A percentile compares a stretch with the other conserved stretches of the same genome.
These are phyloP conservation scores for Kodamaea neixiangensis DNA, from an alignment of 805 yeast genomes.

Conservation along the genomic window DNA sequence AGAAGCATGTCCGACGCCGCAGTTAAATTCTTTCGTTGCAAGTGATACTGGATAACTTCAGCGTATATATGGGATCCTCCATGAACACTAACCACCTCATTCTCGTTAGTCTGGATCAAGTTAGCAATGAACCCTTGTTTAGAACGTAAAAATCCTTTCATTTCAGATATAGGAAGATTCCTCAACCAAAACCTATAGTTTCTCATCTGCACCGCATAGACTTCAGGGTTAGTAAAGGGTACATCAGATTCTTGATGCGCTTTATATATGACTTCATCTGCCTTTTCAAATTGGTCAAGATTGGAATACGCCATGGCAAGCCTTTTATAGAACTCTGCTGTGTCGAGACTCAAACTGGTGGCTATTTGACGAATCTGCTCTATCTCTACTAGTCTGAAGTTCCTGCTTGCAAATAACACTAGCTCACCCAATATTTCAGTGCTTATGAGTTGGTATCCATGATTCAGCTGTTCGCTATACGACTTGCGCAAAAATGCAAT, in stretches of 20 bases:
- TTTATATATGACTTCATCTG: slow-evolving; percentile 31
- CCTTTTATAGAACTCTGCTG: slow-evolving; percentile 27
- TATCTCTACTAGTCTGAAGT: slow-evolving; percentile 22
- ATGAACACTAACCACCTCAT: slow-evolving; percentile 12
- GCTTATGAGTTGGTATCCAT: slow-evolving; percentile 19
- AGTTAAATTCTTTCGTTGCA: slow-evolving; percentile 17
- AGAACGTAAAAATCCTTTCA: slow-evolving; percentile 11
- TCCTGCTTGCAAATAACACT: slow-evolving; percentile 22
- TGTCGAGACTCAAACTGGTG: slow-evolving; percentile 17
- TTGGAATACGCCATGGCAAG: slow-evolving; percentile 31
- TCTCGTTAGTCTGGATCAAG: slow-evolving; percentile 14
- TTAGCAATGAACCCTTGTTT: slow-evolving; percentile 16
- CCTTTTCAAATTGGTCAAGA: slow-evolving; percentile 32
- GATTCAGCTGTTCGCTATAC: slow-evolving; percentile 17
- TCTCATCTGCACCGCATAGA: slow-evolving; percentile 30
- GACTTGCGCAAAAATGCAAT: slow-evolving; percentile 28
- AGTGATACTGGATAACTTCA: slow-evolving; percentile 29
- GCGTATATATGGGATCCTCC: slow-evolving; percentile 11
- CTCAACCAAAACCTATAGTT: slow-evolving; percentile 33
- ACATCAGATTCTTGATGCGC: slow-evolving; percentile 32
- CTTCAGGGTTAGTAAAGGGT: slow-evolving; percentile 30
- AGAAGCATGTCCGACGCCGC: slow-evolving; percentile 26
- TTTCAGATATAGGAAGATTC: slow-evolving; percentile 13
- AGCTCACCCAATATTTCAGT: slow-evolving; percentile 18
- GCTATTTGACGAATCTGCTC: slow-evolving; percentile 22